phyloP scores from a whole-genome alignment of 2,329 filamentous ascomycete species.

The Diaporthe ampelina region DNA sequence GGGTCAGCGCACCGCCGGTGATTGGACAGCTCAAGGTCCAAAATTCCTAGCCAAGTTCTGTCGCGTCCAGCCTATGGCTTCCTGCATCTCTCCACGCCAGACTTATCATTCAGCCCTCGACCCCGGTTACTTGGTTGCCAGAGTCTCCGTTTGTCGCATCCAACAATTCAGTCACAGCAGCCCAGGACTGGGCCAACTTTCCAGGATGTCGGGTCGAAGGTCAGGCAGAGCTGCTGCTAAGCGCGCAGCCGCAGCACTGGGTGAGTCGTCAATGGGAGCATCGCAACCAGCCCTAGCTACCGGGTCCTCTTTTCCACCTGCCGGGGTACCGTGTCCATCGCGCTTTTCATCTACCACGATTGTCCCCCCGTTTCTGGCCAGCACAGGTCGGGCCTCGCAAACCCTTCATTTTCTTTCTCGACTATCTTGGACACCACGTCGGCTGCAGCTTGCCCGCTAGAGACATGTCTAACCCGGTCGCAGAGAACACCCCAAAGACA shows the following conservation, averaged over 20 bases:
- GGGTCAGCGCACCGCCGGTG: neutral
- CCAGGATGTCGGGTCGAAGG: constrained; percentile 51
- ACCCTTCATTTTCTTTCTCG: neutral
- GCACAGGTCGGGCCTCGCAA: neutral
- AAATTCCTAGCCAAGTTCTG: constrained; percentile 19
- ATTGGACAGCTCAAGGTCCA: constrained; percentile 19
- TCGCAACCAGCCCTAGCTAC: neutral
- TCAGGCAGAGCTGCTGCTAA: constrained; percentile 60
- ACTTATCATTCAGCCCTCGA: neutral
- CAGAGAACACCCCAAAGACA: constrained; percentile 63
- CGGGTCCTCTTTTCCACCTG: neutral
- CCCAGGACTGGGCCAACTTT: neutral
- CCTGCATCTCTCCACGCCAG: neutral
- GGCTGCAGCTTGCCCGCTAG: neutral
- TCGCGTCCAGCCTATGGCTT: constrained; percentile 24
- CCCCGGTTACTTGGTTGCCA: neutral
- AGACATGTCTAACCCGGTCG: constrained; percentile 22
- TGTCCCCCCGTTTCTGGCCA: neutral
- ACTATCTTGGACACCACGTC: neutral
- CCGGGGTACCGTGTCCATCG: neutral
- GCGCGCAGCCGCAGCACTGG: constrained; percentile 59
- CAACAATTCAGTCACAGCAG: neutral
- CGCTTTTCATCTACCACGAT: neutral
- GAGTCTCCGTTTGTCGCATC: neutral
- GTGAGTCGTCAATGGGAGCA: constrained; percentile 48